Conservation (phyloP, 2,329 filamentous ascomycete genomes). For the Sclerotinia trifoliorum region DNA sequence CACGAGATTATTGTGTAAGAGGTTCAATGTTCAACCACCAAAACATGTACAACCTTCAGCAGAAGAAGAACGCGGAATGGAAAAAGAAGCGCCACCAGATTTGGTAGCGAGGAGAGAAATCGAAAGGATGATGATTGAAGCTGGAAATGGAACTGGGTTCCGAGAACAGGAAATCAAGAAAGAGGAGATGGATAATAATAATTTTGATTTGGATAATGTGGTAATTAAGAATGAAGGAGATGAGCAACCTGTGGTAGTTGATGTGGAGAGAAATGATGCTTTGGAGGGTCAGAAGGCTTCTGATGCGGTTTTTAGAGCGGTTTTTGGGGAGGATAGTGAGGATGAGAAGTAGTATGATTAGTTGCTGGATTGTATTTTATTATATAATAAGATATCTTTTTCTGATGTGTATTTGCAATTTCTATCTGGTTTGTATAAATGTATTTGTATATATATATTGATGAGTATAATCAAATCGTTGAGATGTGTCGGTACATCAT, state of each 20-base stretch:
- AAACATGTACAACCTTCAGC: conserved; percentile 57
- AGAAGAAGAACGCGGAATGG: conserved; percentile 34
- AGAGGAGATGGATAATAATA: neutral
- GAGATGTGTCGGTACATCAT: too few species aligned
- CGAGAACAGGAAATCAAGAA: conserved; percentile 39
- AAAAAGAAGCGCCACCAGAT: conserved; percentile 41
- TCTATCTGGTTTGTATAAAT: too few species aligned
- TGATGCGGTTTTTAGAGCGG: conserved; percentile 83
- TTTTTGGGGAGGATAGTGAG: conserved; percentile 86
- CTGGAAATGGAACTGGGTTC: conserved; percentile 36
- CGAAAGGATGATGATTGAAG: conserved; percentile 53
- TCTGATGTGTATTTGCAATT: neutral
- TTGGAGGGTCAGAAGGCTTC: conserved; percentile 71
- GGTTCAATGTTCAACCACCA: conserved; percentile 84
- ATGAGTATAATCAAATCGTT: too few species aligned
- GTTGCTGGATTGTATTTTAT: too few species aligned
- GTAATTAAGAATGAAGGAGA: conserved; percentile 7
- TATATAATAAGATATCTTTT: neutral
- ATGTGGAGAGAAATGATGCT: conserved; percentile 75
- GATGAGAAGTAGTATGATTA: conserved; percentile 43
- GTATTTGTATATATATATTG: too few species aligned
- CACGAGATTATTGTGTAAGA: conserved; percentile 83
- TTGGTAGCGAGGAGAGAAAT: conserved; percentile 55
- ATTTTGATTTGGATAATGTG: neutral
- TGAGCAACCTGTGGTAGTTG: conserved; percentile 47